Base-by-base conservation (phyloP, 257 asterid genomes). In the Verbascum thapsus region DNA sequence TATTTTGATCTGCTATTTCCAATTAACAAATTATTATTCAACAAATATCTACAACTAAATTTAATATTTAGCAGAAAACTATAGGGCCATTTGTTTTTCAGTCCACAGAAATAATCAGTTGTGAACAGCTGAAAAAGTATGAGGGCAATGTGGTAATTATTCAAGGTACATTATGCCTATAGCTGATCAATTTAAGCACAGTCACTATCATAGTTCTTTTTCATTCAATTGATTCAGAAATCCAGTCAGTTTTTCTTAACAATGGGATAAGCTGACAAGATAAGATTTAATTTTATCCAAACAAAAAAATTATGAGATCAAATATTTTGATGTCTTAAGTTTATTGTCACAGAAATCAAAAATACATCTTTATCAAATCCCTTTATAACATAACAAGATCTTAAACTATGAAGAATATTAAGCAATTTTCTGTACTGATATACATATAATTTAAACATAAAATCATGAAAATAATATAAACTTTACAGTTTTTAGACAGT, bases 391-490 rank as follows among this genome's bases (percentile, higher is more conserved):
- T n/a, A n/a, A n/a, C n/a, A n/a, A n/a, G n/a, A n/a, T n/a, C n/a
- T n/a, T n/a, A n/a, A n/a, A n/a, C n/a, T n/a, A n/a, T n/a, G n/a
- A n/a, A n/a, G n/a, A n/a, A n/a, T n/a, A n/a, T n/a, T n/a, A n/a
- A n/a, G n/a, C n/a, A n/a, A n/a, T n/a, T n/a, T n/a, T n/a, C n/a
- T n/a, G n/a, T n/a, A n/a, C n/a, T 6, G 32, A 49, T 9, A 8
- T 22, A 4, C 12, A 56, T 40, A 43, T 45, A 32, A 32, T 13
- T 10, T 16, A 44, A 48, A 32, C 67, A 61, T 61, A 32, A 47
- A 61, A 61, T 48, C 37, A 43, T 61, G 4, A 23, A 58, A 42
- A 59, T 40, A 42, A 58, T 59, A 59, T 6, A 19, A 42, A 26
- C n/a, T 60, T 2, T n/a, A n/a, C 7, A 26, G 3, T 5, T 1